phyloP scores from a whole-genome alignment of 192 early-diverging fungal species.

The Chytriomyces sp. region DNA sequence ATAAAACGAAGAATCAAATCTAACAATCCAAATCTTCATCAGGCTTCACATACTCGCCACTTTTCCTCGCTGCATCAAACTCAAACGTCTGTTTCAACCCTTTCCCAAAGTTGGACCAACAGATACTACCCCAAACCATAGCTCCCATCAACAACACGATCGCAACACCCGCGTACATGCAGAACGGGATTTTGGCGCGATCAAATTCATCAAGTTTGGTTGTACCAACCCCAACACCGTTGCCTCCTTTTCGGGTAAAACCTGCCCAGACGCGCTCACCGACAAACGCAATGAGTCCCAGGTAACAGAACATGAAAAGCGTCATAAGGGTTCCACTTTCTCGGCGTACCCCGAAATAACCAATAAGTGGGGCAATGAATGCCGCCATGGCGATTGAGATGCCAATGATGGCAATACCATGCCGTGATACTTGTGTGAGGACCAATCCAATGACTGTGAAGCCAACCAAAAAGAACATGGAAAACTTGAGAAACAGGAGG shows the following conservation, averaged over 20 bases:
- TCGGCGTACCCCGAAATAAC: conserved; percentile 13
- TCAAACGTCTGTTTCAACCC: conserved; percentile 16
- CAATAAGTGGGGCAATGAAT: background rate
- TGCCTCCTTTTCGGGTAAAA: no score
- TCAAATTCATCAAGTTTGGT: background rate
- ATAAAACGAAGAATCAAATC: no score
- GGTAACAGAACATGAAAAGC: conserved; percentile 16
- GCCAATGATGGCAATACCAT: conserved; percentile 5
- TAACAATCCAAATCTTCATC: conserved; percentile 12
- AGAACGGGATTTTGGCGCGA: conserved; percentile 21
- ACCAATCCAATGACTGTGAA: conserved; percentile 30
- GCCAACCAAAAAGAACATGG: conserved; percentile 23
- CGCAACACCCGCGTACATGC: conserved; percentile 14
- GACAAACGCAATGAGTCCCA: conserved; percentile 3
- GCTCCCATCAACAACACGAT: background rate
- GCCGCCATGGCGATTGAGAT: background rate
- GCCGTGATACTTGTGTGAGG: background rate
- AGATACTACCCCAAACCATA: background rate
- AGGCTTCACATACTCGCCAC: background rate
- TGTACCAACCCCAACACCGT: background rate
- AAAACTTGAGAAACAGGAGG: conserved; percentile 33
- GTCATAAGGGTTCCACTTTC: conserved; percentile 1
- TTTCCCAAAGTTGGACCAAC: background rate
- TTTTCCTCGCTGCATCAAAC: conserved; percentile 2
- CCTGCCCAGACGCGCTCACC: conserved; percentile 13